These are phyloP conservation scores for Gossypium davidsonii DNA, from an alignment of 441 rosid genomes.

Conservation along the genomic window DNA sequence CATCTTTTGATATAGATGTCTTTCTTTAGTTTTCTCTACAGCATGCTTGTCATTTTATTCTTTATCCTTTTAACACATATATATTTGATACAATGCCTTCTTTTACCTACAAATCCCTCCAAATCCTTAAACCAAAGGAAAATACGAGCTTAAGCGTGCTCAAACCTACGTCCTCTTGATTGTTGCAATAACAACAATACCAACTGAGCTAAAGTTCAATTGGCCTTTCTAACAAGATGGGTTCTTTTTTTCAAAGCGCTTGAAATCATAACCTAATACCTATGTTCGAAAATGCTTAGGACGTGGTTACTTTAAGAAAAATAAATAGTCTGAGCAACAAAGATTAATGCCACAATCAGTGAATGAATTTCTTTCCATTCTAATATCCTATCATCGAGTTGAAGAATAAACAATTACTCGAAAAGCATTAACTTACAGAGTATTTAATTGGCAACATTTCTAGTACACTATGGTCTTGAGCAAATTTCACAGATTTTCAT, in stretches of 20 bases:
- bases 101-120: no score
- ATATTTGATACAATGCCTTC: no score
- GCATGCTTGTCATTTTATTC: background rate
- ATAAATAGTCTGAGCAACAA: background rate
- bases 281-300: background rate
- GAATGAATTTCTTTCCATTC: background rate
- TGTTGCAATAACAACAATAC: no score
- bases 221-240: no score
- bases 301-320: background rate
- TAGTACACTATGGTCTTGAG: no score
- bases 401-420: background rate
- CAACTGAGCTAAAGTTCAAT: no score
- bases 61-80: no score
- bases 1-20: background rate
- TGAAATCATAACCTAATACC: background rate
- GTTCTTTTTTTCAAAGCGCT: no score
- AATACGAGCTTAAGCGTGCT: no score
- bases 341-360: background rate
- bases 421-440: background rate
- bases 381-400: background rate
- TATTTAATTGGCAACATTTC: background rate
- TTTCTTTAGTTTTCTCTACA: background rate
- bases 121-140: no score
- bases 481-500: background rate
- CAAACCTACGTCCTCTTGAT: no score